Evolutionary conservation across 2,329 filamentous ascomycete genomes (phyloP), one percentile per base, ranked within the genome.

Genomic region (Calonectria pseudoreteaudii): DNA sequence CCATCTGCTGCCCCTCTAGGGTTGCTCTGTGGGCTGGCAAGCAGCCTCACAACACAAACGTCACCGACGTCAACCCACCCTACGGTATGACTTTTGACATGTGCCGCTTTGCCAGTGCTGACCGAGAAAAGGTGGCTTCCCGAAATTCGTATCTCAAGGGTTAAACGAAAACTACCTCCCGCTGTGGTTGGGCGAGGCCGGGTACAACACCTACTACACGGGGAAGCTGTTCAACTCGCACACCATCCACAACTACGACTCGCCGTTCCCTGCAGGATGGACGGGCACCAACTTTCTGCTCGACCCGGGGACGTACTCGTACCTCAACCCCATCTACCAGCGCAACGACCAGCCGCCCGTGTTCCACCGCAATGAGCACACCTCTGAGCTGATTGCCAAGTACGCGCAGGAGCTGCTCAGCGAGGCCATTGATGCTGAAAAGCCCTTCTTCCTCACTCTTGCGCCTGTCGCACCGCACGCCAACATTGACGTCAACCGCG

Each of bases 141-240:
- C 91, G 1, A 94, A 94, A 78, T 93, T 94, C 70, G 84, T 94
- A 18, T 85, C 85, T 4, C 87, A 93, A 67, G 93, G 93, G 0
- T 87, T 91, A 73, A 94, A 94, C 72, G 88, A 92, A 1, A 89
- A 92, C 44, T 94, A 93, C 74, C 87, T 95, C 0, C 93, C 93
- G 0, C 81, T 94, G 0, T 95, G 93, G 93, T 83, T 95, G n/a
- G 91, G 94, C 76, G 82, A 89, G 5, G 90, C 89, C 0, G 93
- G 92, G 0, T 94, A 94, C 80, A 90, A 91, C 76, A 94, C 93
- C 0, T 94, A 93, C 79, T 95, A 94, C 78, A 91, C 90, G 0
- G 93, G 92, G n/a, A 95, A 95, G 80, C 85, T 94, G 6, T 93
- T 93, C 84, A 95, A 95, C 76, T 86, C 88, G 0, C 92, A 94